A percentile compares a stretch with the other conserved stretches of the same genome.
These are phyloP conservation scores for Tilletia caries DNA, from an alignment of 1,284 basidiomycete genomes.

Conservation along the genomic window DNA sequence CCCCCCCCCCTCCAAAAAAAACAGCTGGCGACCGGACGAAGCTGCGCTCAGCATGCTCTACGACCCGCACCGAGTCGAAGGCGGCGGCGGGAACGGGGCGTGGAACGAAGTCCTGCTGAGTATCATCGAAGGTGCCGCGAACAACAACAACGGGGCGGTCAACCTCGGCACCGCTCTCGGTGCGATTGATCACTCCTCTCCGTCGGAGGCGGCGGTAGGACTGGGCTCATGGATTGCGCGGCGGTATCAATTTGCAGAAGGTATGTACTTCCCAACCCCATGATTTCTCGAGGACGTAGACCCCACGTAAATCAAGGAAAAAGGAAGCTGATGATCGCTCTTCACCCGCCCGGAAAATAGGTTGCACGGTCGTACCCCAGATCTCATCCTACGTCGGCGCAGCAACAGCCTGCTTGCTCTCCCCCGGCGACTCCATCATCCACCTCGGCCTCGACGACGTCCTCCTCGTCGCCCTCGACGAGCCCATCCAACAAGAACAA, in stretches of 20 bases:
- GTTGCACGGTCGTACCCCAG: neutral
- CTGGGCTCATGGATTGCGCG: no score
- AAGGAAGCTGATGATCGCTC: no score
- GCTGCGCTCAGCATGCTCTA: neutral
- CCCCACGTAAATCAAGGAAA: no score
- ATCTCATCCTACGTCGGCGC: neutral
- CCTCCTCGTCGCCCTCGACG: neutral
- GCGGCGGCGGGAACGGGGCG: no score
- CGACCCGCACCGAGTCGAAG: neutral
- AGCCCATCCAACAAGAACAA: neutral
- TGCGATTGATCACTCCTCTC: no score
- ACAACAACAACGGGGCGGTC: no score
- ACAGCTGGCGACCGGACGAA: conserved; percentile 8
- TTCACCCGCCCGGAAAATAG: neutral
- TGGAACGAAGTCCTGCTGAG: neutral
- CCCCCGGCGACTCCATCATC: neutral
- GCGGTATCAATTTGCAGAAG: no score
- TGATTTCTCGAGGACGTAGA: no score
- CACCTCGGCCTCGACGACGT: neutral
- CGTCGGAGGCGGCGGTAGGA: no score
- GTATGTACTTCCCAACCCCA: no score
- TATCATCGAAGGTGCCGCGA: neutral
- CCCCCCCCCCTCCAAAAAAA: neutral
- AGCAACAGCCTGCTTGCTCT: neutral
- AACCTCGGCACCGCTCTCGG: no score